Evolutionary conservation across 2,329 filamentous ascomycete species (phyloP), one percentile per base, ranked within the genome.

Genomic region (Alternaria novae-zelandiae): DNA sequence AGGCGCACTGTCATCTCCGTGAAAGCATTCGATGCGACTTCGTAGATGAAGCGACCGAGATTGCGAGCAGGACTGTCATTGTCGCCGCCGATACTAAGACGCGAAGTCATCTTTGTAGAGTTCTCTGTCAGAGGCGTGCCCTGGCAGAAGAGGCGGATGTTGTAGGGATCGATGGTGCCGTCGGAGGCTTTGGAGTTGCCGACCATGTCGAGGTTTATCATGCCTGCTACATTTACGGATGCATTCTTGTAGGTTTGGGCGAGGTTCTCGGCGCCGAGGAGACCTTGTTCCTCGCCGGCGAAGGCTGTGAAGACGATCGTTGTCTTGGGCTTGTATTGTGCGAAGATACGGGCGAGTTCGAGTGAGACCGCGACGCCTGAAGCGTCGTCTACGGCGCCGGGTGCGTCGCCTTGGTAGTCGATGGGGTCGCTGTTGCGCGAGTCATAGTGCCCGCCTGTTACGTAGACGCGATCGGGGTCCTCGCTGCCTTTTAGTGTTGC

Each of bases 121-220:
- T 80, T 78, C 44, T 86, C 83, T 5, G 82, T 83, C 6, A 78
- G 77, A 45, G 79, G 84, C 8, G 79, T 79, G 41, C 82, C 83
- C 71, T 82, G 83, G 67, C 75, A 83, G 75, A 87, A 87, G 11
- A 87, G 76, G 3, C 86, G 84, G 64, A 87, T 81, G 12, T 83
- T 84, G 71, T 84, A 79, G 12, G 80, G 83, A 69, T 85, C 80
- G 43, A 74, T 70, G 23, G 75, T 73, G 32, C 81, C 82, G 17
- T 80, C 78, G 55, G 82, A 79, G n/a, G 79, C 82, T 5, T 75
- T 79, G 2, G 82, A 77, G 13, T 80, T 84, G 43, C 86, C 86
- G 5, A 87, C 82, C 63, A 87, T 86, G 72, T 87, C 85, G 74
- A 86, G 83, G 63, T 83, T 87, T 67, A 85, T 82, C 79, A 86